A percentile compares a stretch with the other conserved stretches of the same genome.
These are phyloP conservation scores for Lanmaoa pseudosensibilis DNA, from an alignment of 768 basidiomycete species.

Conservation along the genomic window DNA sequence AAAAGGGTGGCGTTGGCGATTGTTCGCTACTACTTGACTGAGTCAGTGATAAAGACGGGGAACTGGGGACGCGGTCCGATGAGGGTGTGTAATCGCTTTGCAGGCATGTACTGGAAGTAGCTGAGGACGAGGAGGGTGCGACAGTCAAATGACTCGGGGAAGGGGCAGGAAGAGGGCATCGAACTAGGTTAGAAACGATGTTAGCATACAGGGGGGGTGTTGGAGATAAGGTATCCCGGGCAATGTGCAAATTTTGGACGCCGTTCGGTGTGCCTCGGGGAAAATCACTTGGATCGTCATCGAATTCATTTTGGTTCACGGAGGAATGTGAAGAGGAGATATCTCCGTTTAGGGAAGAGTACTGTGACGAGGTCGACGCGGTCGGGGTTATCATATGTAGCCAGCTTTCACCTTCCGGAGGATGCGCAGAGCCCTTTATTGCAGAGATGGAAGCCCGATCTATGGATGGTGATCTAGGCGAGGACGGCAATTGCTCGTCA, in stretches of 20 bases:
- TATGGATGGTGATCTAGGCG: conserved; percentile 5
- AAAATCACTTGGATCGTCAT: conserved; percentile 5
- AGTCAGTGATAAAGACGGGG: conserved; percentile 16
- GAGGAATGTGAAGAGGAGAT: conserved; percentile 26
- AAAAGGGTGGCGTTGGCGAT: conserved; percentile 12
- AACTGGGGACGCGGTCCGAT: conserved; percentile 11
- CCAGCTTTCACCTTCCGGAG: conserved; percentile 34
- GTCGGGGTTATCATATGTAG: conserved; percentile 31
- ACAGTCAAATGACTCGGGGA: conserved; percentile 13
- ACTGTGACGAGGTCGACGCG: conserved; percentile 21
- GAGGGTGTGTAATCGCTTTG: conserved; percentile 15
- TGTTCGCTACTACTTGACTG: conserved; percentile 19
- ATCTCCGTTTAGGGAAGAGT: conserved; percentile 24
- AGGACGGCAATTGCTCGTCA: conserved; percentile 8
- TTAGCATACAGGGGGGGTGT: conserved; percentile 28
- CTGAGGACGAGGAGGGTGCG: conserved; percentile 4
- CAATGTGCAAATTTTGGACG: background rate
- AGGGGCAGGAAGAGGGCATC: conserved; percentile 8
- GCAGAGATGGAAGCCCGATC: conserved; percentile 21
- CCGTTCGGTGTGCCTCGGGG: conserved; percentile 5
- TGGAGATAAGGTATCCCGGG: conserved; percentile 10
- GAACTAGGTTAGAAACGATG: conserved; percentile 22
- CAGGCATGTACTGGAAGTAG: conserved; percentile 3
- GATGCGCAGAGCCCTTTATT: conserved; percentile 12
- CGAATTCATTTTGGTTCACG: conserved; percentile 15